These are phyloP conservation scores for Populus hybrid DNA, from an alignment of 441 rosid genomes.

Conservation along the genomic window DNA sequence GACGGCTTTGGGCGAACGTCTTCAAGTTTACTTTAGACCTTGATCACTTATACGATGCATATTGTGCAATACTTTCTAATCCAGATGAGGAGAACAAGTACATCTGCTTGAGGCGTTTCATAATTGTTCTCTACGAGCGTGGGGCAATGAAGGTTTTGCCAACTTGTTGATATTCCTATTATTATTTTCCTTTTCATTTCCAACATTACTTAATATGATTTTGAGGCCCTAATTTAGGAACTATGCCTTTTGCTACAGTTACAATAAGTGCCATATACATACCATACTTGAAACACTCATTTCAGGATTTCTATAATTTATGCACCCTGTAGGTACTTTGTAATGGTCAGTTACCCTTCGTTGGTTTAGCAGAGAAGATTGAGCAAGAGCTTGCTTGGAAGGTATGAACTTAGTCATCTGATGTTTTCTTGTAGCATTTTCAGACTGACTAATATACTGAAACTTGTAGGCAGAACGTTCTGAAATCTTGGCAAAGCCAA, in stretches of 20 bases:
- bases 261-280: background rate
- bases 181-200: background rate
- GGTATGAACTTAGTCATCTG: conserved; percentile 39
- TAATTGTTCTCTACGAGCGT: conserved; percentile 82
- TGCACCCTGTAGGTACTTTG: conserved; percentile 58
- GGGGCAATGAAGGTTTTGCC: conserved; percentile 75
- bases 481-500: conserved; percentile 70
- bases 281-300: background rate
- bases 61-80: conserved; percentile 96
- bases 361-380: conserved; percentile 87
- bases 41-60: conserved; percentile 82
- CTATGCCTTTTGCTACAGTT: background rate
- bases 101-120: conserved; percentile 93
- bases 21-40: conserved; percentile 93
- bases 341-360: conserved; percentile 86
- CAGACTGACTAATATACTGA: conserved; percentile 17
- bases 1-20: conserved; percentile 94
- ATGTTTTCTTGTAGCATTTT: conserved; percentile 2
- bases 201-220: background rate
- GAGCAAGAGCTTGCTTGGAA: conserved; percentile 96
- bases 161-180: background rate
- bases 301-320: conserved; percentile 9
- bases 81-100: conserved; percentile 97
- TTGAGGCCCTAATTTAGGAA: background rate
- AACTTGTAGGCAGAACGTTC: conserved; percentile 80